These are phyloP conservation scores for Prorocentrum cordatum DNA, from an alignment of 169 alveolate genomes.

Conservation along the genomic window DNA sequence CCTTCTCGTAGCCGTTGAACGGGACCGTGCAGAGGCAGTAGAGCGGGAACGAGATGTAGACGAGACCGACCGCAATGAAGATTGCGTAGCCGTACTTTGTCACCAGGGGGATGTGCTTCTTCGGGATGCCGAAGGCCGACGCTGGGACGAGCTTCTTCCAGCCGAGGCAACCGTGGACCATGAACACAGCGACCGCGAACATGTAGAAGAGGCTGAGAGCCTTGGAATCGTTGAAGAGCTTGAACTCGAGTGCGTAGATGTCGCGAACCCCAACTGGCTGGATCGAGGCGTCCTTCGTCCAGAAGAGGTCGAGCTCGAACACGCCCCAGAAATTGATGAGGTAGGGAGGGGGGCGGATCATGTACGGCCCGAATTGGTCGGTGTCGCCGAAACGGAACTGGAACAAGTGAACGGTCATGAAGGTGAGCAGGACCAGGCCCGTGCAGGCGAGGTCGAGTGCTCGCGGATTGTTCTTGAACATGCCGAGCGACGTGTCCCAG, in stretches of 20 bases:
- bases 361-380: conserved; percentile 38
- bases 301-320: background rate
- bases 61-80: too few species aligned
- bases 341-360: conserved; percentile 19
- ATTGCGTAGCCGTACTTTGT: too few species aligned
- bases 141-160: background rate
- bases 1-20: too few species aligned
- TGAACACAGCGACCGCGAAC: background rate
- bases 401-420: conserved; percentile 60
- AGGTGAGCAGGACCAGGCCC: conserved; percentile 28
- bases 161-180: background rate
- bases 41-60: too few species aligned
- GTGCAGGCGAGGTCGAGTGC: conserved; percentile 27
- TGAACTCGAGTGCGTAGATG: conserved; percentile 15
- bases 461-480: background rate
- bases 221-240: too few species aligned
- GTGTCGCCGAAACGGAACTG: conserved; percentile 64
- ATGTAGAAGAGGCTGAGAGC: too few species aligned
- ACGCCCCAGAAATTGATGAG: conserved; percentile 48
- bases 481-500: conserved; percentile 45
- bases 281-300: background rate
- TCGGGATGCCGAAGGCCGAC: background rate
- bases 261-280: conserved; percentile 30
- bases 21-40: too few species aligned
- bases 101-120: too few species aligned